A percentile compares a stretch with the other conserved stretches of the same genome.
Evolutionary conservation across 129 eudicot genomes (phyloP).

Genomic region (Glebionis coronaria): DNA sequence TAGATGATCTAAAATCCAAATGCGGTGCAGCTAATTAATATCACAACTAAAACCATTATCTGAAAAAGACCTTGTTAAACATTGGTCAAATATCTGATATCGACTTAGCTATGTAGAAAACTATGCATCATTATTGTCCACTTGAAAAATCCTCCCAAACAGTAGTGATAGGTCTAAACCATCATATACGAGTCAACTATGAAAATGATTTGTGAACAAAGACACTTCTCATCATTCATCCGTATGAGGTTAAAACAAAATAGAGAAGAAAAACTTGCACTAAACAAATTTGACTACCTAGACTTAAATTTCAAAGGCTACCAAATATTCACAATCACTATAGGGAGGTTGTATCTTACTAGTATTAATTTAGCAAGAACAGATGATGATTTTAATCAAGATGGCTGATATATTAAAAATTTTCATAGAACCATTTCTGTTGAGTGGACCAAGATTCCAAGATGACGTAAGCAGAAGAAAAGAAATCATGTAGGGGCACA

Average conservation of each 20-base stretch:
- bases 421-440: constrained; percentile 1
- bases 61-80: constrained; percentile 8
- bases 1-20: no score
- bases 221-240: neutral
- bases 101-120: neutral
- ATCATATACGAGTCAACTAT: neutral
- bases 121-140: neutral
- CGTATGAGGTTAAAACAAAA: no score
- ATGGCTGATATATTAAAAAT: neutral
- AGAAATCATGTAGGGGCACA: no score
- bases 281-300: constrained; percentile 19
- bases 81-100: constrained; percentile 6
- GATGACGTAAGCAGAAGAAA: neutral
- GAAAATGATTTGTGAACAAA: constrained; percentile 11
- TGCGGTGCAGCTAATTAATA: neutral
- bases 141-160: neutral
- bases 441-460: constrained; percentile 27
- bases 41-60: constrained; percentile 6
- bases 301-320: constrained; percentile 18
- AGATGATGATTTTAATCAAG: neutral
- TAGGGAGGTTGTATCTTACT: neutral
- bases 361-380: neutral
- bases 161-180: no score
- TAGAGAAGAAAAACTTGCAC: neutral
- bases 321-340: neutral